A percentile compares a stretch with the other conserved stretches of the same genome.
phyloP scores from a whole-genome alignment of 345 rosid genomes.

The Melaleuca alternifolia region DNA sequence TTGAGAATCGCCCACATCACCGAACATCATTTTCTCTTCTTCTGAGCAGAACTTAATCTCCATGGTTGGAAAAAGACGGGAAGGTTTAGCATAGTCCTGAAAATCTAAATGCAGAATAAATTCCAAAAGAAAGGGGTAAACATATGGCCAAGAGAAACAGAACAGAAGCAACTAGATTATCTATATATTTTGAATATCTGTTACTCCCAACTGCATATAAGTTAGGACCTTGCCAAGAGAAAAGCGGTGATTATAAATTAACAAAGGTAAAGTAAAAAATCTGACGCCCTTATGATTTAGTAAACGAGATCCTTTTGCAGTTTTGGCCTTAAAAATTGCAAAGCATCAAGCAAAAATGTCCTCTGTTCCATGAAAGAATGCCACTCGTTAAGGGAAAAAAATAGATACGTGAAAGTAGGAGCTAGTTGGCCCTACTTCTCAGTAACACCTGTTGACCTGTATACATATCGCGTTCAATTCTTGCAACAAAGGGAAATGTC shows the following conservation, averaged over 20 bases:
- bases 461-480: neutral
- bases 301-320: neutral
- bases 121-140: neutral
- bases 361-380: neutral
- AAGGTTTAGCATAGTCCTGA: slow-evolving; percentile 65
- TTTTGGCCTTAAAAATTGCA: neutral
- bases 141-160: neutral
- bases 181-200: neutral
- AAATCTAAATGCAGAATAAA: slow-evolving; percentile 29
- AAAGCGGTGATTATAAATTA: neutral
- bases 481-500: neutral
- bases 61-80: slow-evolving; percentile 42
- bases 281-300: neutral
- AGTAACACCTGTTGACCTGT: neutral
- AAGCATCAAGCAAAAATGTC: neutral
- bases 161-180: neutral
- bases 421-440: neutral
- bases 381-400: neutral
- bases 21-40: slow-evolving; percentile 9
- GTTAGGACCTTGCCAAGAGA: neutral
- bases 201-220: neutral
- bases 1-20: slow-evolving; percentile 10
- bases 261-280: neutral
- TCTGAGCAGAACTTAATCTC: slow-evolving; percentile 30
- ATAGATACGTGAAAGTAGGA: neutral